A percentile compares a stretch with the other conserved stretches of the same genome.
phyloP scores from a whole-genome alignment of 805 yeast genomes.

The Tetrapisispora nanseiensis region DNA sequence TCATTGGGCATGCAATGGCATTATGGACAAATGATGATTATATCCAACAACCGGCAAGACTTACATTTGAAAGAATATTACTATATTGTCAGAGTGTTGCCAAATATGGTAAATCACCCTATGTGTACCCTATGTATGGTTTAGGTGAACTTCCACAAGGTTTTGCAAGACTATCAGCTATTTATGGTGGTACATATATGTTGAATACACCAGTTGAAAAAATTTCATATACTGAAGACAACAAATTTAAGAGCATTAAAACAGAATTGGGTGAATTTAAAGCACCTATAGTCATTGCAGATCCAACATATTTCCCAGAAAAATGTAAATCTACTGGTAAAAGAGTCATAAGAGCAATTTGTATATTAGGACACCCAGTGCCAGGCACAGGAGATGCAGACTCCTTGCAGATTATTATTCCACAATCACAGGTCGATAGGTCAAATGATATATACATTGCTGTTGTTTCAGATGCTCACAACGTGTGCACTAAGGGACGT shows the following conservation, averaged over 20 bases:
- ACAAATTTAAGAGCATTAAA: constrained; percentile 73
- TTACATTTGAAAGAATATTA: constrained; percentile 76
- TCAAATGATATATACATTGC: constrained; percentile 94
- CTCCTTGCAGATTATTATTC: constrained; percentile 88
- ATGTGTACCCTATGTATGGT: constrained; percentile 91
- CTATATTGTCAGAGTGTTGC: constrained; percentile 86
- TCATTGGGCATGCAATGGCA: constrained; percentile 98
- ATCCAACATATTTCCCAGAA: constrained; percentile 92
- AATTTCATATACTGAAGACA: constrained; percentile 60
- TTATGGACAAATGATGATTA: constrained; percentile 90
- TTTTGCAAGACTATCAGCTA: constrained; percentile 91
- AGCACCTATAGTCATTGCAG: constrained; percentile 92
- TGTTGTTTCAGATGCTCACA: constrained; percentile 77
- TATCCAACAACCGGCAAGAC: constrained; percentile 80
- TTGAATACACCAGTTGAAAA: constrained; percentile 92
- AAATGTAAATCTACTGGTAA: constrained; percentile 32
- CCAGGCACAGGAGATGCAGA: constrained; percentile 76
- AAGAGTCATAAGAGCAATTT: constrained; percentile 41
- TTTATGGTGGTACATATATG: constrained; percentile 98
- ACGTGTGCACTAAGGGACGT: constrained; percentile 81
- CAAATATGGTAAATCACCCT: constrained; percentile 92
- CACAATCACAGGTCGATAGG: constrained; percentile 90
- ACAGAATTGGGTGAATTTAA: constrained; percentile 86
- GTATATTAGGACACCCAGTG: constrained; percentile 82
- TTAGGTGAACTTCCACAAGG: constrained; percentile 99